Conservation (phyloP, 2,329 filamentous ascomycete species). For the Aspergillus ochraceus region DNA sequence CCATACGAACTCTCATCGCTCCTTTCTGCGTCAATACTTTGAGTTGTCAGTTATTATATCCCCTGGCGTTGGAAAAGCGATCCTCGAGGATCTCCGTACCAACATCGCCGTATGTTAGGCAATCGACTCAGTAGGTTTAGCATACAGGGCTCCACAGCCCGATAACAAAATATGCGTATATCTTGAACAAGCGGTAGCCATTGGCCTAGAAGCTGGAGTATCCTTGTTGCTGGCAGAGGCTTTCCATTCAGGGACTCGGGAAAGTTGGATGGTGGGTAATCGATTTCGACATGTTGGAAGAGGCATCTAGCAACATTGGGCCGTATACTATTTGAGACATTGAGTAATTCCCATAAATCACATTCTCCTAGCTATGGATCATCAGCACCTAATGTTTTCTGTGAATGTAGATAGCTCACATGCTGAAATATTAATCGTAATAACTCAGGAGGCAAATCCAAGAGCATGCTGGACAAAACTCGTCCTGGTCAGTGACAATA, state of each 20-base stretch:
- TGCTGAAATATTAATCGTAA: constrained; percentile 2
- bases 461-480: not conserved
- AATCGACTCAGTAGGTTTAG: constrained; percentile 4
- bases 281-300: constrained; percentile 5
- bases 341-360: constrained; percentile 3
- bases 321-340: constrained; percentile 4
- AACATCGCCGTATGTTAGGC: constrained; percentile 1
- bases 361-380: not conserved
- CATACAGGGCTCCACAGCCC: constrained; percentile 5
- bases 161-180: constrained; percentile 1
- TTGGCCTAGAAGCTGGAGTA: constrained; percentile 5
- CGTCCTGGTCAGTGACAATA: not conserved
- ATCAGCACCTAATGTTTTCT: not conserved
- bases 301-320: constrained; percentile 2
- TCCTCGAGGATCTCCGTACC: not conserved
- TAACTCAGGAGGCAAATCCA: constrained; percentile 2
- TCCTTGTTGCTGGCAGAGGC: constrained; percentile 3
- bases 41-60: not conserved
- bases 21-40: constrained; percentile 2
- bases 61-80: constrained; percentile 1
- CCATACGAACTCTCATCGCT: not conserved
- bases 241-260: constrained; percentile 2
- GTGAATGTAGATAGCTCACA: not conserved
- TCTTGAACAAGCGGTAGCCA: constrained; percentile 3
- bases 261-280: constrained; percentile 4